Base-by-base conservation (phyloP, 495 filamentous ascomycete genomes). In the Letharia columbiana region DNA sequence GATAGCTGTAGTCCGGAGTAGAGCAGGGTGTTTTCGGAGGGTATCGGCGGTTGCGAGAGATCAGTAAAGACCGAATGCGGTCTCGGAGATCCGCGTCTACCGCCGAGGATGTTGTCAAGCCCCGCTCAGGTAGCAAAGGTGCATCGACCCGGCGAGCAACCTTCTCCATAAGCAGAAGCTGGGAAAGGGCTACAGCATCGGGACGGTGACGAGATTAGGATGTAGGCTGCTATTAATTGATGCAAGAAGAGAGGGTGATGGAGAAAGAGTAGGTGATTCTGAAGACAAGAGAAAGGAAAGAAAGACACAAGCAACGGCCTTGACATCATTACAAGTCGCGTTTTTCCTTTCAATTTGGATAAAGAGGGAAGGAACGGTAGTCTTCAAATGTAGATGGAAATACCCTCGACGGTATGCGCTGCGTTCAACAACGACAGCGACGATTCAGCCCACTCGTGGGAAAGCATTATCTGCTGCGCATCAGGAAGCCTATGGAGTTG, bases 31-130 rank as follows among this genome's bases (percentile, higher is more conserved):
- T 62, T 64, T 23, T 63, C 18, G 67, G 67, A 62, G 69, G 69
- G 39, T 59, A 42, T 61, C 49, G 57, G 13, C 54, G 61, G 52
- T 71, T 68, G 62, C 67, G 64, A 17, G 67, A 64, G 33, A 62
- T 54, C n/a, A 72, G 59, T 52, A 69, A 58, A 40, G 64, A 72
- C 3, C 65, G 69, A 54, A 72, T 67, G 41, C 65, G 69, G 66
- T 59, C 54, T 47, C 59, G 65, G n/a, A 71, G 50, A 45, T 69
- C 64, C 15, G 68, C 56, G 61, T 68, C 69, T 62, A 69, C 56
- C 23, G 40, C 50, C 50, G 54, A n/a, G 20, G 63, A 60, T 44
- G 41, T 59, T 35, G 33, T 59, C 23, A 68, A 62, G 59, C 62
- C 64, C 35, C 65, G 64, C 59, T 63, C 56, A 60, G 42, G 54